Conservation (phyloP, 306 rosid genomes). For the Cicer cuneatum region DNA sequence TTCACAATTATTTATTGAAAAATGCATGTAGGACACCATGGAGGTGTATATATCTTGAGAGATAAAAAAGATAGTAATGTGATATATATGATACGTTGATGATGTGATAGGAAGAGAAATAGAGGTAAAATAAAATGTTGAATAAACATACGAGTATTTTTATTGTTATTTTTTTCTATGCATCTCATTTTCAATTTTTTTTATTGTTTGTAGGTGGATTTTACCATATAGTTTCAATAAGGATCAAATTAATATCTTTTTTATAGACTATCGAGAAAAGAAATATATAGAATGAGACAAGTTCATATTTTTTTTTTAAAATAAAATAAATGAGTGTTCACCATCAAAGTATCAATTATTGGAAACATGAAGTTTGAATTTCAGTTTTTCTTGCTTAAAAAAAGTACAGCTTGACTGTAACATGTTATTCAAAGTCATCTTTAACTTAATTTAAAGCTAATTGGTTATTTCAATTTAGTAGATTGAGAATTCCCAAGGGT, state of each 20-base stretch:
- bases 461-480: conserved; percentile 29
- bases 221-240: background rate
- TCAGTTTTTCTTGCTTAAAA: background rate
- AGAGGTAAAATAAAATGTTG: no score
- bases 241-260: background rate
- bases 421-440: conserved; percentile 34
- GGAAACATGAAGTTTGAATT: background rate
- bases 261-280: background rate
- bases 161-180: background rate
- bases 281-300: background rate
- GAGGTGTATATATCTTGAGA: no score
- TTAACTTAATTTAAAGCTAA: conserved; percentile 28
- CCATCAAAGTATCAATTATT: no score
- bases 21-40: no score
- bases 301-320: no score
- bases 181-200: background rate
- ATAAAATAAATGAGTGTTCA: no score
- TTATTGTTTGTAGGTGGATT: background rate
- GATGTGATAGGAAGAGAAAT: no score
- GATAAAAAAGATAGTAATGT: no score
- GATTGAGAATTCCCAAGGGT: conserved; percentile 5
- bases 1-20: conserved; percentile 23
- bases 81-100: no score
- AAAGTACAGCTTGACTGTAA: conserved; percentile 7
- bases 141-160: no score